phyloP scores from a whole-genome alignment of 2,329 filamentous ascomycete species.

The Xylariaceae sp. region DNA sequence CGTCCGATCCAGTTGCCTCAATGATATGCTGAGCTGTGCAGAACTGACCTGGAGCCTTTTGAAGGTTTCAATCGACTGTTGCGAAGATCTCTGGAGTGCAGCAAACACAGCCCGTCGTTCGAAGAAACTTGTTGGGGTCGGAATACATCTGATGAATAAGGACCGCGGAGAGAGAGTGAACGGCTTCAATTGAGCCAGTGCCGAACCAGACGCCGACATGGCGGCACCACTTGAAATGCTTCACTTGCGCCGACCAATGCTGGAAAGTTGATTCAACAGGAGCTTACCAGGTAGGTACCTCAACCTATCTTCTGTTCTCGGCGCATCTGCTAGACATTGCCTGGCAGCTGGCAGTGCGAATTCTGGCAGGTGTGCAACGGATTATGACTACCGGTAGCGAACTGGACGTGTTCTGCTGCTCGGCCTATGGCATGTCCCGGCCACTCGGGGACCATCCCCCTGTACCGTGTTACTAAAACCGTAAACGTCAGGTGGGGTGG shows the following conservation, averaged over 20 bases:
- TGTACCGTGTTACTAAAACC: too few species aligned
- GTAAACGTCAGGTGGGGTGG: too few species aligned
- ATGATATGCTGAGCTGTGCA: not conserved
- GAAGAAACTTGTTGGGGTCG: conserved; percentile 47
- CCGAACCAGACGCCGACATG: conserved; percentile 25
- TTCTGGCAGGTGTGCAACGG: not conserved
- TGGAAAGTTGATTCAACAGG: not conserved
- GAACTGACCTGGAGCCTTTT: conserved; percentile 41
- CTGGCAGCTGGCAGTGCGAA: not conserved
- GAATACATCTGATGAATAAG: conserved; percentile 49
- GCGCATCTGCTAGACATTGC: not conserved
- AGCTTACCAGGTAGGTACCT: not conserved
- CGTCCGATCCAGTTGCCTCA: not conserved
- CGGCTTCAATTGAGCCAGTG: conserved; percentile 30
- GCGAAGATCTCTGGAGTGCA: conserved; percentile 39
- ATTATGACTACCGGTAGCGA: too few species aligned
- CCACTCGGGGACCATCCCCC: too few species aligned
- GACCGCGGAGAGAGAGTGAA: conserved; percentile 30
- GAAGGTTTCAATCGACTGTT: conserved; percentile 47
- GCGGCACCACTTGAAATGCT: conserved; percentile 4
- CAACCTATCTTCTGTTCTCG: not conserved
- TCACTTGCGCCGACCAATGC: not conserved
- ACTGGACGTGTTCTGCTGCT: too few species aligned
- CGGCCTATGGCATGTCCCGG: too few species aligned
- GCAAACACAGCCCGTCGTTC: conserved; percentile 54